Conservation (phyloP, 441 rosid species). For the Biscutella laevigata region DNA sequence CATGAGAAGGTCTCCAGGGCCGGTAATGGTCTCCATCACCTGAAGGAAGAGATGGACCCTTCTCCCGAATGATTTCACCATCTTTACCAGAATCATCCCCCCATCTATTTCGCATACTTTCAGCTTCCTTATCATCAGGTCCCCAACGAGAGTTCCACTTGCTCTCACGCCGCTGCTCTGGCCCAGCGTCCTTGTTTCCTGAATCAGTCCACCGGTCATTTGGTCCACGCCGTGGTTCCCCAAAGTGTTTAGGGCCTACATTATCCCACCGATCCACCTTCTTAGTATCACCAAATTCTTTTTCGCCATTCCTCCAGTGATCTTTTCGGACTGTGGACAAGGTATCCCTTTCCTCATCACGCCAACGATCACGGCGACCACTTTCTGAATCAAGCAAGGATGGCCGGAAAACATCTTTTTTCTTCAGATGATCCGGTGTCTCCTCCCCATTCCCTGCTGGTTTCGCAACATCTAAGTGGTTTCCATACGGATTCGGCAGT, state of each 20-base stretch:
- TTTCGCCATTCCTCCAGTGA: slow-evolving; percentile 82
- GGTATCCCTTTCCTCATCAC: slow-evolving; percentile 94
- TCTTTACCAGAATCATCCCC: slow-evolving; percentile 62
- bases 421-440: slow-evolving; percentile 55
- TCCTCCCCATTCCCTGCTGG: slow-evolving; percentile 53
- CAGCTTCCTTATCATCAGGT: slow-evolving; percentile 66
- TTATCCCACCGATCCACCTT: slow-evolving; percentile 81
- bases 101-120: slow-evolving; percentile 45
- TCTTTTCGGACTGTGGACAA: slow-evolving; percentile 58
- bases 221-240: slow-evolving; percentile 66
- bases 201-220: slow-evolving; percentile 78
- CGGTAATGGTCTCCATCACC: slow-evolving; percentile 65
- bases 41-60: slow-evolving; percentile 46
- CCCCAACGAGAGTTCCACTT: slow-evolving; percentile 99
- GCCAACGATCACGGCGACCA: slow-evolving; percentile 87
- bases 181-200: slow-evolving; percentile 54
- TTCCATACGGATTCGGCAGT: slow-evolving; percentile 33
- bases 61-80: slow-evolving; percentile 50
- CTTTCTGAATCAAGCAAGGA: slow-evolving; percentile 76
- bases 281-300: slow-evolving; percentile 58
- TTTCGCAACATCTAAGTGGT: slow-evolving; percentile 38
- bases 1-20: slow-evolving; percentile 83
- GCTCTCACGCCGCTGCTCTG: slow-evolving; percentile 89
- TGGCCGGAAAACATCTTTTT: slow-evolving; percentile 79
- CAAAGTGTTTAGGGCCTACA: slow-evolving; percentile 43